phyloP scores from a whole-genome alignment of 257 asterid genomes.

The Scutellaria barbata region DNA sequence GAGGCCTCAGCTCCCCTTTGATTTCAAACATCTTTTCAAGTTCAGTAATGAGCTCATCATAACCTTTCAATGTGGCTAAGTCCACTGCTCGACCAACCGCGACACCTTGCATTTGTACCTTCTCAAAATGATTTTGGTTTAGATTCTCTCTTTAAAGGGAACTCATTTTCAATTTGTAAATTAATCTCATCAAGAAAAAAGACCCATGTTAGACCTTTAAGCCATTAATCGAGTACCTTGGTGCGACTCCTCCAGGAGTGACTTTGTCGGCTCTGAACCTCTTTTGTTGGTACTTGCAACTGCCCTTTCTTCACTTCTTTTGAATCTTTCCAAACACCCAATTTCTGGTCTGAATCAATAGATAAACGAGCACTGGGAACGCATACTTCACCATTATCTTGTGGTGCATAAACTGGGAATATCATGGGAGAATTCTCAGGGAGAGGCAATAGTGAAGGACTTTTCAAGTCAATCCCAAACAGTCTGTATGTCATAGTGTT shows the following conservation, averaged over 20 bases:
- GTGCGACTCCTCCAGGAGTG: conserved; percentile 84
- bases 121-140: conserved; percentile 24
- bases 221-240: conserved; percentile 57
- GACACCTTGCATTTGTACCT: conserved; percentile 99
- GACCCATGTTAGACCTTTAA: background rate
- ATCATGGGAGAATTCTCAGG: no score
- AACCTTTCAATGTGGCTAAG: conserved; percentile 70
- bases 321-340: conserved; percentile 59
- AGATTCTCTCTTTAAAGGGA: conserved; percentile 19
- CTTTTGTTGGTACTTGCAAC: conserved; percentile 52
- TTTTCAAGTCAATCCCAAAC: conserved; percentile 83
- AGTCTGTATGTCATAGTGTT: conserved; percentile 57
- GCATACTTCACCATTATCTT: conserved; percentile 43
- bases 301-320: conserved; percentile 53
- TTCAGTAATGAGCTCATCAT: conserved; percentile 69
- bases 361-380: conserved; percentile 44
- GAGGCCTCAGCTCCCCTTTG: conserved; percentile 70
- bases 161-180: background rate
- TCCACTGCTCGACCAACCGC: conserved; percentile 97
- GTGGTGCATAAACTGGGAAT: conserved; percentile 38
- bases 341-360: conserved; percentile 69
- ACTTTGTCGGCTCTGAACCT: conserved; percentile 63
- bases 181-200: background rate
- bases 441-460: conserved; percentile 45
- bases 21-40: conserved; percentile 90